Evolutionary conservation across 208 protist genomes (phyloP).

Genomic region (Acanthamoeba quina): DNA sequence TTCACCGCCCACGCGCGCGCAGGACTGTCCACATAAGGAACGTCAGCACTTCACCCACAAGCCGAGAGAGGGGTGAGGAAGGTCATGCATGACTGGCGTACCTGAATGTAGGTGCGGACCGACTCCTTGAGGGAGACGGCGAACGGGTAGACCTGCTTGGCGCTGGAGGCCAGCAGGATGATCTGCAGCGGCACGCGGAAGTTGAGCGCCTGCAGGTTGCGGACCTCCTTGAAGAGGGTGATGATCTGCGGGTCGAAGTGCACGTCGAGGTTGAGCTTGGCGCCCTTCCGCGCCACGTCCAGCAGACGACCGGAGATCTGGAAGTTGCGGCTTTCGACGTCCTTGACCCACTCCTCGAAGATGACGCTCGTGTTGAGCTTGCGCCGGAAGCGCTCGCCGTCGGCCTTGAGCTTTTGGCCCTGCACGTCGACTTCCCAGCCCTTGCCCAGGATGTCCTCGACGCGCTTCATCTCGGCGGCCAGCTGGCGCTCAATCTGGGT

Average conservation of each 20-base stretch:
- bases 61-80: too few relatives aligned
- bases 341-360: conserved; percentile 86
- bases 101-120: conserved; percentile 85
- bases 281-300: conserved; percentile 74
- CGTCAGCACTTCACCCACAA: too few relatives aligned
- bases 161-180: conserved; percentile 75
- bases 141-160: conserved; percentile 88
- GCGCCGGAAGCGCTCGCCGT: conserved; percentile 87
- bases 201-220: conserved; percentile 87
- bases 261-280: conserved; percentile 84
- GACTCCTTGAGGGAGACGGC: conserved; percentile 89
- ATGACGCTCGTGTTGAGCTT: conserved; percentile 87
- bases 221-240: conserved; percentile 92
- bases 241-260: conserved; percentile 91
- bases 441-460: conserved; percentile 90
- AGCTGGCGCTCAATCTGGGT: conserved; percentile 92
- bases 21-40: background rate
- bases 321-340: conserved; percentile 78
- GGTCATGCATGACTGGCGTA: background rate
- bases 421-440: conserved; percentile 91
- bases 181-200: conserved; percentile 88
- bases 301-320: conserved; percentile 85
- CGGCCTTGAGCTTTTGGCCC: conserved; percentile 88
- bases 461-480: conserved; percentile 88
- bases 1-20: conserved; percentile 11